A percentile compares a stretch with the other conserved stretches of the same genome.
Evolutionary conservation across 169 alveolate species (phyloP).

Genomic region (Nephromyces sp.): DNA sequence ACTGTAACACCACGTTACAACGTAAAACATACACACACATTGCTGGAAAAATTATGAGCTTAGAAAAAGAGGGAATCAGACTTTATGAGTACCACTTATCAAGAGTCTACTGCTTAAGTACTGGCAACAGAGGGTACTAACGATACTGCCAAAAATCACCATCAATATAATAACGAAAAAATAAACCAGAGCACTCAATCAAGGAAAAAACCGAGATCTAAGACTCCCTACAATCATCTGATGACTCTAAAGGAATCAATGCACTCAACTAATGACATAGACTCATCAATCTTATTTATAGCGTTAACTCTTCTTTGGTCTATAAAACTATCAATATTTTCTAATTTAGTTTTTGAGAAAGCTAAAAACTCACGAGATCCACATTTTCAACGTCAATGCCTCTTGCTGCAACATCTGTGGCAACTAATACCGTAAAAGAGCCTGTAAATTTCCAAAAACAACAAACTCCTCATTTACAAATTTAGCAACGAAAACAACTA

Average conservation of each 20-base stretch:
- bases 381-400: constrained; percentile 93
- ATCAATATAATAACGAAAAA: no score
- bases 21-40: background rate
- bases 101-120: background rate
- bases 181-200: no score
- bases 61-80: background rate
- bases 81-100: background rate
- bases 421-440: constrained; percentile 81
- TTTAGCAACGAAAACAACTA: background rate
- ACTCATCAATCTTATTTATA: background rate
- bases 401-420: constrained; percentile 98
- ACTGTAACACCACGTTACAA: background rate
- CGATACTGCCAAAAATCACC: background rate
- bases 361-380: constrained; percentile 59
- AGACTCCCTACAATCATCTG: background rate
- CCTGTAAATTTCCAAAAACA: no score
- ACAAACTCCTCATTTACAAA: no score
- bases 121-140: background rate
- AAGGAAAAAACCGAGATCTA: no score
- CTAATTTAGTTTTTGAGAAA: background rate
- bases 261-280: background rate
- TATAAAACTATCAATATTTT: background rate
- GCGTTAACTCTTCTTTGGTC: background rate
- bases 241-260: background rate
- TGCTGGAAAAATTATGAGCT: background rate